These are phyloP conservation scores for Trypanosoma lewisi DNA, from an alignment of 208 protist genomes.

Conservation along the genomic window DNA sequence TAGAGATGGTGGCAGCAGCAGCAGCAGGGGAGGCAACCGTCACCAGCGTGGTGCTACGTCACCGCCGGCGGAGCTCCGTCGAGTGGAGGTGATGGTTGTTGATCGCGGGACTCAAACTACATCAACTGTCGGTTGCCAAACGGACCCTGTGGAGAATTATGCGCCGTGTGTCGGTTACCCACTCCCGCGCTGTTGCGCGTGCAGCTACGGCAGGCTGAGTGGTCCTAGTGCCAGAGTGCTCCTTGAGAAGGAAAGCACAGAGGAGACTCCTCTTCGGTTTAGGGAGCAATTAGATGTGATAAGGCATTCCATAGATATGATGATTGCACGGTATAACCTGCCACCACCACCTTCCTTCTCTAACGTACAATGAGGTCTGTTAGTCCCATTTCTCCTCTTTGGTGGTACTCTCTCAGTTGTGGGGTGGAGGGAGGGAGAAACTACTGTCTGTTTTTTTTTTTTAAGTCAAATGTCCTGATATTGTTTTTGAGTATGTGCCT, in stretches of 20 bases:
- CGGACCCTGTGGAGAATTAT: conserved; percentile 42
- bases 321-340: conserved; percentile 83
- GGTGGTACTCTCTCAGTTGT: too few species aligned
- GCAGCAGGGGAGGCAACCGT: too few species aligned
- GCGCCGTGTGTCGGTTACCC: conserved; percentile 2
- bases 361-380: background rate
- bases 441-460: too few species aligned
- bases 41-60: background rate
- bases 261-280: conserved; percentile 30
- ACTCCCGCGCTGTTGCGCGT: background rate
- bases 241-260: conserved; percentile 24
- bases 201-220: conserved; percentile 18
- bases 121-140: conserved; percentile 64
- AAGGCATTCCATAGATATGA: conserved; percentile 80
- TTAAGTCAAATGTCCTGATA: too few species aligned
- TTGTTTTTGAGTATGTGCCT: too few species aligned
- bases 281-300: conserved; percentile 70
- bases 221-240: background rate
- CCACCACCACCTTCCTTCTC: conserved; percentile 58
- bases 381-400: too few species aligned
- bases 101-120: conserved; percentile 85
- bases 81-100: conserved; percentile 78
- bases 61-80: conserved; percentile 21
- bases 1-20: too few species aligned
- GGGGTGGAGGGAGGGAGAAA: too few species aligned